Evolutionary conservation across 2,329 filamentous ascomycete species (phyloP), one percentile per base, ranked within the genome.

Genomic region (Cyclaneusma minus): DNA sequence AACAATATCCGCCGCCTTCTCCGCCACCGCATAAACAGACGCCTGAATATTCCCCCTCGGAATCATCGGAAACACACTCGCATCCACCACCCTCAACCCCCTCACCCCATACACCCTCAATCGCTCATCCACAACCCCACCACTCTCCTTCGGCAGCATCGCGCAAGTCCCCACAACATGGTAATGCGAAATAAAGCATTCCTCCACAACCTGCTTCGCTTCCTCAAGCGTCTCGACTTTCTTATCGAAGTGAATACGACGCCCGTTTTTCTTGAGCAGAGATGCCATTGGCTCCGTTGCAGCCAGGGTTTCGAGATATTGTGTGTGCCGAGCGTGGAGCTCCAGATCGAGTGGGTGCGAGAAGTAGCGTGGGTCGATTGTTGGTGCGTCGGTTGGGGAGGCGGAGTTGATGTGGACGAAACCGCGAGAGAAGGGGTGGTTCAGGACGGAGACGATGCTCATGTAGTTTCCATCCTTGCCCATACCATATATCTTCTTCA

Each of bases 31-130:
- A 46, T 91, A 54, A 6, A 91, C 81, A 3, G 80, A 89, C 43
- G 87, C 56, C 81, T 87, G 84, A 33, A 79, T 81, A 58, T 89
- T 89, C 49, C 85, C 75, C 27, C 68, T 76, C 23, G 78, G 63
- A 67, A 87, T 85, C 39, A 79, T 75, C 0, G 82, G 82, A 59
- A 89, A 87, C 29, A 89, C 66, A 44, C 80, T 79, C 0, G 82
- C 81, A 48, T 91, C 81, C 2, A 79, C 79, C 39, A 89, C 80
- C 31, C 82, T 66, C 35, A 87, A 52, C 24, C 68, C 69, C 55
- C 69, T 66, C 37, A 85, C 54, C 1, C 79, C 80, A 17, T 68
- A 62, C 19, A 89, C 59, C 54, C 67, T 74, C 34, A 91, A 54
- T 43, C 73, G 58, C 12, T 64, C 62, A 45, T 87, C 74, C n/a